Percentiles rank a stretch among this genome's conserved stretches.
phyloP scores from a whole-genome alignment of 371 early-diverging fungal species.

The Syncephalastrum contaminatum region DNA sequence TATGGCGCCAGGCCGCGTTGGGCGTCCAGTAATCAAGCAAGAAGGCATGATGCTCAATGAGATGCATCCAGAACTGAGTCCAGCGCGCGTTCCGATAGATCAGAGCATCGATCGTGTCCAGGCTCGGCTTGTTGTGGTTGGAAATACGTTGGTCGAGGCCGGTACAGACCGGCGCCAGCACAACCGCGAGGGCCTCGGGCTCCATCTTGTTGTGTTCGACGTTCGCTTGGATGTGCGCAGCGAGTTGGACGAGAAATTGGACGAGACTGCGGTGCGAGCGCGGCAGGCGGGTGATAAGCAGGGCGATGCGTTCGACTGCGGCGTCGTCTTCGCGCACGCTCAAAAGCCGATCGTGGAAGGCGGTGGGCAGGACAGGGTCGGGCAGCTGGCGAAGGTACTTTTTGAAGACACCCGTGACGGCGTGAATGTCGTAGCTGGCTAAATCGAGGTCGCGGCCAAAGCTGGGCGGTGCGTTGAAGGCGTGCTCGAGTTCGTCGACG shows the following conservation, averaged over 20 bases:
- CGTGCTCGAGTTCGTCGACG: slow-evolving; percentile 28
- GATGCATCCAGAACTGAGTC: slow-evolving; percentile 38
- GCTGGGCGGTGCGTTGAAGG: slow-evolving; percentile 23
- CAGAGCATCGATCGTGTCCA: slow-evolving; percentile 18
- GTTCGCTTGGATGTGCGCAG: slow-evolving; percentile 24
- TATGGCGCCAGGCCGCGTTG: neutral
- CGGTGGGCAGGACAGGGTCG: slow-evolving; percentile 39
- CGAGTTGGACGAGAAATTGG: slow-evolving; percentile 31
- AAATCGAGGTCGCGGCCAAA: slow-evolving; percentile 34
- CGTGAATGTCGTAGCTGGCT: slow-evolving; percentile 37
- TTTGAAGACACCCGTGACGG: slow-evolving; percentile 43
- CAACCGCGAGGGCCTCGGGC: slow-evolving; percentile 44
- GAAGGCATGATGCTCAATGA: slow-evolving; percentile 39
- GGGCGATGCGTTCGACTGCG: slow-evolving; percentile 7
- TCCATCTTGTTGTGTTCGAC: slow-evolving; percentile 35
- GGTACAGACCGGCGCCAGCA: slow-evolving; percentile 44
- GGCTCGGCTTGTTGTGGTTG: neutral
- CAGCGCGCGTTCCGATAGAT: slow-evolving; percentile 37
- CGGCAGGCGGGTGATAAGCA: slow-evolving; percentile 29
- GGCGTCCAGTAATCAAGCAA: slow-evolving; percentile 11
- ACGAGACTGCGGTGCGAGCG: slow-evolving; percentile 34
- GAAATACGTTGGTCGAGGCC: slow-evolving; percentile 30
- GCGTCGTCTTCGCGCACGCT: slow-evolving; percentile 1
- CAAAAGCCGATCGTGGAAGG: slow-evolving; percentile 31
- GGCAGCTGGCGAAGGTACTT: slow-evolving; percentile 44